These are phyloP conservation scores for Apiotrichum gamsii DNA, from an alignment of 1,284 basidiomycete genomes.

Conservation along the genomic window DNA sequence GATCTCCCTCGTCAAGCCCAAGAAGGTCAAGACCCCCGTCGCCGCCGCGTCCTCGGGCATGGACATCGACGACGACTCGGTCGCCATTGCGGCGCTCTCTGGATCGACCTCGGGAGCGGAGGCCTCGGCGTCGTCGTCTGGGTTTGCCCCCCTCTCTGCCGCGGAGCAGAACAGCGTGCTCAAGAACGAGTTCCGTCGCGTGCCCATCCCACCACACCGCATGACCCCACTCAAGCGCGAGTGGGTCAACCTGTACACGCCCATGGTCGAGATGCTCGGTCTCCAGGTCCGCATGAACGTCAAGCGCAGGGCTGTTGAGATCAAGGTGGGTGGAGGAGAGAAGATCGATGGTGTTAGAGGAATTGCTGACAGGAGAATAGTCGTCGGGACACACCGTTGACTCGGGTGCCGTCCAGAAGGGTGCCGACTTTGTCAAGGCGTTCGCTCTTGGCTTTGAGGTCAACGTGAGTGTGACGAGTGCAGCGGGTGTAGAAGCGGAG, in stretches of 20 bases:
- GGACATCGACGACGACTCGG: constrained; percentile 25
- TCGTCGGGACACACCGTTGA: constrained; percentile 93
- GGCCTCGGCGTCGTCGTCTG: constrained; percentile 29
- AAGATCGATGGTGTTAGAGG: background rate
- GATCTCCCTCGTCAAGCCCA: constrained; percentile 36
- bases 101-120: constrained; percentile 11
- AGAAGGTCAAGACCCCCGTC: constrained; percentile 19
- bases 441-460: constrained; percentile 91
- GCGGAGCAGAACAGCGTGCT: constrained; percentile 29
- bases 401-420: constrained; percentile 85
- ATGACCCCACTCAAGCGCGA: constrained; percentile 97
- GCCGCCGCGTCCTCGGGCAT: constrained; percentile 22
- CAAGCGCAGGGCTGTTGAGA: constrained; percentile 78
- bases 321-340: constrained; percentile 61
- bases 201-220: constrained; percentile 90
- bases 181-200: constrained; percentile 72
- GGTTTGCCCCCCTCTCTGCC: constrained; percentile 40
- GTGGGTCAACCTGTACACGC: constrained; percentile 95
- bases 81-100: constrained; percentile 25
- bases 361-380: constrained; percentile 48
- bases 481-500: background rate
- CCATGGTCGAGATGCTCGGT: constrained; percentile 87
- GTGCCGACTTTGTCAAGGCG: constrained; percentile 96
- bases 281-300: constrained; percentile 97
- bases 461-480: constrained; percentile 56